phyloP scores from a whole-genome alignment of 805 yeast genomes.

The Yarrowia sp. region DNA sequence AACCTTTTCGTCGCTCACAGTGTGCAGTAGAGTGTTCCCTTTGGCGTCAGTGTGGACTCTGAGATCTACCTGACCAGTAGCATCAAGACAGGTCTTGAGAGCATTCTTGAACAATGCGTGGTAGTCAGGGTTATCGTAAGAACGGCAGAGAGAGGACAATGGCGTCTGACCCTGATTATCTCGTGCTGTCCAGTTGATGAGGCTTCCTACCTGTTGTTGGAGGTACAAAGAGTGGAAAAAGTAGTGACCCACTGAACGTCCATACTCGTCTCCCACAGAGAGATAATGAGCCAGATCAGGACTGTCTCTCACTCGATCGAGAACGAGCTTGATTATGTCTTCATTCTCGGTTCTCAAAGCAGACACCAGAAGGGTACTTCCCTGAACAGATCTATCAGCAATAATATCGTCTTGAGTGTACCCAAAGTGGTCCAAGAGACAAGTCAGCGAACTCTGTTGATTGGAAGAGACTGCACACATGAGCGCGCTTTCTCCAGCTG shows the following conservation, averaged over 20 bases:
- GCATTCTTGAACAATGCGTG: constrained; percentile 56
- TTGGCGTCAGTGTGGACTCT: constrained; percentile 66
- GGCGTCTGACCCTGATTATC: constrained; percentile 81
- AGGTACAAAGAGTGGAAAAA: constrained; percentile 63
- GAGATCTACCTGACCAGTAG: constrained; percentile 54
- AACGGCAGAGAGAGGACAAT: constrained; percentile 71
- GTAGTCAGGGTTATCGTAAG: constrained; percentile 80
- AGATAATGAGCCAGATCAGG: constrained; percentile 60
- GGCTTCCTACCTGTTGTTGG: constrained; percentile 61
- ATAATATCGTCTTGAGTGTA: constrained; percentile 72
- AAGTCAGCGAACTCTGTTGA: constrained; percentile 56
- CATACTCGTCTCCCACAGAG: constrained; percentile 58
- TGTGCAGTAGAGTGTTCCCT: constrained; percentile 81
- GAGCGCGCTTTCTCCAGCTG: constrained; percentile 74
- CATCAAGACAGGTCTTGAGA: constrained; percentile 47
- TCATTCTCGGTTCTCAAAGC: constrained; percentile 63
- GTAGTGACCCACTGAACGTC: constrained; percentile 76
- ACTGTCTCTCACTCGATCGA: constrained; percentile 45
- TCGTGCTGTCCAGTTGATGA: constrained; percentile 70
- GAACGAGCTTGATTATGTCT: constrained; percentile 53
- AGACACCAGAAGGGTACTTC: constrained; percentile 61
- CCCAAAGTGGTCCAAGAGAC: constrained; percentile 56
- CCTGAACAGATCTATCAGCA: constrained; percentile 63
- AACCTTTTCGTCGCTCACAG: constrained; percentile 56
- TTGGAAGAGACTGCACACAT: constrained; percentile 64